Evolutionary conservation across 2,329 filamentous ascomycete genomes (phyloP).

Genomic region (Delphinella strobiligena): DNA sequence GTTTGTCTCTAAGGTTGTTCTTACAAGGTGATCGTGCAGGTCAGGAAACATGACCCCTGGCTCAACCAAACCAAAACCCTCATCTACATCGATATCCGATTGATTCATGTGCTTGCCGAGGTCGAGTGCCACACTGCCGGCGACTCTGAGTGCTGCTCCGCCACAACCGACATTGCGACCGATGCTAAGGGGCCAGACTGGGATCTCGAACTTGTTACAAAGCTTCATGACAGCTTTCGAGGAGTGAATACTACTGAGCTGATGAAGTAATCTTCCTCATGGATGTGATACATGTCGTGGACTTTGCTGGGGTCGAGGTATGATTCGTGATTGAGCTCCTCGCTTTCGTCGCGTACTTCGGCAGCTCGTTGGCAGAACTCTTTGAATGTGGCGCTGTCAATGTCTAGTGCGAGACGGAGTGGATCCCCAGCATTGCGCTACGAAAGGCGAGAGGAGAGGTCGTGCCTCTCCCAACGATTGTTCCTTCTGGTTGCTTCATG

Average conservation of each 20-base stretch:
- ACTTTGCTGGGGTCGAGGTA: constrained; percentile 9
- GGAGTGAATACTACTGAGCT: constrained; percentile 30
- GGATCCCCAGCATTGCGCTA: constrained; percentile 2
- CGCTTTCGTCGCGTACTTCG: constrained; percentile 1
- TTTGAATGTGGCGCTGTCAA: constrained; percentile 1
- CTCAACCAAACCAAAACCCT: constrained; percentile 40
- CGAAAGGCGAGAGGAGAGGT: background rate
- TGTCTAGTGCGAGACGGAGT: constrained; percentile 2
- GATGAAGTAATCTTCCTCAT: constrained; percentile 33
- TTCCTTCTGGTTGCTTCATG: background rate
- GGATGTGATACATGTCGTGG: constrained; percentile 18
- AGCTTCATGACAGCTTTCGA: constrained; percentile 30
- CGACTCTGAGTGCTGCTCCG: constrained; percentile 41
- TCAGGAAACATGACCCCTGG: constrained; percentile 44
- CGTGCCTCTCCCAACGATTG: background rate
- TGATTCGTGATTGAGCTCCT: constrained; percentile 5
- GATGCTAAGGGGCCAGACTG: constrained; percentile 38
- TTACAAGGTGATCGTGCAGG: constrained; percentile 39
- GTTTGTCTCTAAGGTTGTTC: constrained; percentile 21
- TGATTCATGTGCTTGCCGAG: constrained; percentile 43
- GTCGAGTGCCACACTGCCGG: constrained; percentile 39
- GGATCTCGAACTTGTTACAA: constrained; percentile 34
- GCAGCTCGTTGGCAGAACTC: constrained; percentile 1
- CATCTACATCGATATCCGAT: constrained; percentile 39
- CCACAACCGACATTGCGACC: constrained; percentile 43